phyloP scores from a whole-genome alignment of 1,139 yeast genomes.

The Yamadazyma friedrichii region DNA sequence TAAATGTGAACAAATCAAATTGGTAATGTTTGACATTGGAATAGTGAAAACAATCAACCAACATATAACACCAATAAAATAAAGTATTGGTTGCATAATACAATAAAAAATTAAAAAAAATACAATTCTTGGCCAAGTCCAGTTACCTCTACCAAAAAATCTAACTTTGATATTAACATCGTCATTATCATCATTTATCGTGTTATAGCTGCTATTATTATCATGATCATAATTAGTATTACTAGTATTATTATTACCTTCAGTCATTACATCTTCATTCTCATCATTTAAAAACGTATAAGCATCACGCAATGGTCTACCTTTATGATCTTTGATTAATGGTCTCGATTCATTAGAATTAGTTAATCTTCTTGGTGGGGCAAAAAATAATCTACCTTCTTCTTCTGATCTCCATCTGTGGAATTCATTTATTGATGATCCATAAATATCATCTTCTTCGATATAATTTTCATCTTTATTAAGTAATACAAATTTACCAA shows the following conservation, averaged over 20 bases:
- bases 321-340: slow-evolving; percentile 43
- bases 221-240: neutral
- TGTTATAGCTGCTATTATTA: slow-evolving; percentile 14
- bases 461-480: slow-evolving; percentile 77
- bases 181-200: slow-evolving; percentile 29
- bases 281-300: slow-evolving; percentile 32
- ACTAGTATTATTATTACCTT: neutral
- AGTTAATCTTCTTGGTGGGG: slow-evolving; percentile 56
- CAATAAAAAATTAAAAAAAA: slow-evolving; percentile 75
- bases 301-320: slow-evolving; percentile 41
- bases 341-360: slow-evolving; percentile 36
- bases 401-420: slow-evolving; percentile 86
- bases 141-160: slow-evolving; percentile 87
- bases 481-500: slow-evolving; percentile 84
- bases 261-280: slow-evolving; percentile 7
- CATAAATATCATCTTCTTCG: slow-evolving; percentile 86
- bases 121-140: slow-evolving; percentile 82
- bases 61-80: slow-evolving; percentile 55
- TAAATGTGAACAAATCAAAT: slow-evolving; percentile 64
- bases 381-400: slow-evolving; percentile 68
- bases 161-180: slow-evolving; percentile 50
- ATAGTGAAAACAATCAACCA: slow-evolving; percentile 89
- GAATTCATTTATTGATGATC: slow-evolving; percentile 80
- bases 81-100: slow-evolving; percentile 66
- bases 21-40: slow-evolving; percentile 83